Base-by-base conservation (phyloP, 257 asterid genomes). In the Lithospermum erythrorhizon region DNA sequence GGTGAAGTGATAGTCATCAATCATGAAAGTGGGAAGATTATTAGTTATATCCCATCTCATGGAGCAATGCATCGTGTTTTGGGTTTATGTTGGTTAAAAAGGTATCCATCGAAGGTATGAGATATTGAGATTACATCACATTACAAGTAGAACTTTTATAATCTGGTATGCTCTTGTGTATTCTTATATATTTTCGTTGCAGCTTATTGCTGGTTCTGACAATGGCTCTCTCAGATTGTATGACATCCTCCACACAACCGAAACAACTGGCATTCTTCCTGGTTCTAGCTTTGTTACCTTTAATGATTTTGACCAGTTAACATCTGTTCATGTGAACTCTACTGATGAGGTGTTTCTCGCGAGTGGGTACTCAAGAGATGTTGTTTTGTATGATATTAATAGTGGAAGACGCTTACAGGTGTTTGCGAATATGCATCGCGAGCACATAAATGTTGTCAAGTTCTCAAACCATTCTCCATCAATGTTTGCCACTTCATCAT, bases 201-300 rank as follows among this genome's bases (percentile, higher is more conserved):
- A 89, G 97, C 90, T 89, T 61, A 81, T 89, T 65, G 95, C 97
- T 66, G 97, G 97, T 74, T 89, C 97, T 24, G 97, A 89, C 61
- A 89, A 86, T 66, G 95, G 95, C 68, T 76, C 91, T 3, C 93
- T 89, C 67, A 81, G 87, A 73, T 72, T 89, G 70, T 86, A 77
- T 64, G 95, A 89, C 73, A 69, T 82, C 70, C 82, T 75, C 32
- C 71, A 70, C 53, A 73, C 67, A 70, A 66, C 86, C 58, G 58
- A 71, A 75, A 71, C 70, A 69, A 63, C 83, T 72, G 81, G 82
- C 71, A 48, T 57, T 61, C 14, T 70, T 74, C 75, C 52, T 61
- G 59, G 29, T 65, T 66, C 65, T 52, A 78, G 86, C 72, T 73
- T 82, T 24, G 79, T 78, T 68, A 63, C 62, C 74, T 89, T 86